Percentiles rank a stretch among this genome's conserved stretches.
Evolutionary conservation across 1,284 basidiomycete genomes (phyloP).

Genomic region (Agaricales sp.): DNA sequence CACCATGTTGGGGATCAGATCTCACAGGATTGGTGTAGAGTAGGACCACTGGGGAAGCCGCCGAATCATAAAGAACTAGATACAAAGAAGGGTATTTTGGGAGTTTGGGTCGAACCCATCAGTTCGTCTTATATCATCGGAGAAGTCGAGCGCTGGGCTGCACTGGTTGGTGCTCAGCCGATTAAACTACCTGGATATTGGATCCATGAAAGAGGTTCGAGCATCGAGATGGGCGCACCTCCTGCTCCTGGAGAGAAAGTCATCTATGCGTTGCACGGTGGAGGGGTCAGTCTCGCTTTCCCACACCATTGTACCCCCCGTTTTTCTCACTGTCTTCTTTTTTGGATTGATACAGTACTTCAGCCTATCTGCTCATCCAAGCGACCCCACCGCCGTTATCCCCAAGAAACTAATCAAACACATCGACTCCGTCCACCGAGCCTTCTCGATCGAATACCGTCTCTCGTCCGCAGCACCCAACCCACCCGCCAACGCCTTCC

Average conservation of each 20-base stretch:
- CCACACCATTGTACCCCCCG: background rate
- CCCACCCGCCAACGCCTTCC: slow-evolving; percentile 27
- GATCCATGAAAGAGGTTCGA: slow-evolving; percentile 16
- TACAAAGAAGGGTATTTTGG: slow-evolving; percentile 8
- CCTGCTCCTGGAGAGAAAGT: slow-evolving; percentile 23
- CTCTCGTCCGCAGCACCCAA: slow-evolving; percentile 20
- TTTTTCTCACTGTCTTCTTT: background rate
- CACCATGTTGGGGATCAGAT: background rate
- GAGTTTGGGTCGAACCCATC: slow-evolving; percentile 12
- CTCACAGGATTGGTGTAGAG: slow-evolving; percentile 1
- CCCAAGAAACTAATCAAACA: slow-evolving; percentile 17
- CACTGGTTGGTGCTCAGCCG: slow-evolving; percentile 17
- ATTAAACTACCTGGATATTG: slow-evolving; percentile 27
- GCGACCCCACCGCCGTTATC: slow-evolving; percentile 16
- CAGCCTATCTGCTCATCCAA: slow-evolving; percentile 17
- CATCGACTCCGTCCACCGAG: slow-evolving; percentile 16
- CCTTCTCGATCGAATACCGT: slow-evolving; percentile 34
- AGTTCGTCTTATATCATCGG: slow-evolving; percentile 13
- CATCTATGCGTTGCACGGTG: slow-evolving; percentile 23
- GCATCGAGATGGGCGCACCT: slow-evolving; percentile 10
- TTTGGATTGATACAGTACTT: slow-evolving; percentile 13
- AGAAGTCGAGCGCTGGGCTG: slow-evolving; percentile 14
- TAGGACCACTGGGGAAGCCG: background rate
- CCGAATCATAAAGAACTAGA: slow-evolving; percentile 7
- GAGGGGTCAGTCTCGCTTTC: slow-evolving; percentile 1